These are phyloP conservation scores for Quercus suber DNA, from an alignment of 306 rosid genomes.

Conservation along the genomic window DNA sequence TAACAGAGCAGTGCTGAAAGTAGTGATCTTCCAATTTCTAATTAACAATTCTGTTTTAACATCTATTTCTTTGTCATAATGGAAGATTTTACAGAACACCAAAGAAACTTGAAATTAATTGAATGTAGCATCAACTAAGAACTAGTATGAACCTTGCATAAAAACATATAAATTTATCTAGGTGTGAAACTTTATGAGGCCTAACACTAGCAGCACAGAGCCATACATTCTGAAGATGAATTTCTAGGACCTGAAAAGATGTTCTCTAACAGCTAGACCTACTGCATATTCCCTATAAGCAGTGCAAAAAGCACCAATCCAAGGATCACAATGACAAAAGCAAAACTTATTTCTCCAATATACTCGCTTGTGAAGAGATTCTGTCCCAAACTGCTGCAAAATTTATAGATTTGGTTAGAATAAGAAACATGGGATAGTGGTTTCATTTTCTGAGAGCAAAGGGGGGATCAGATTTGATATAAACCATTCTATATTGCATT, in stretches of 20 bases:
- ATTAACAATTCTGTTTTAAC: too few relatives aligned
- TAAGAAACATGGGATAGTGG: neutral
- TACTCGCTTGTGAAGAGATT: constrained; percentile 46
- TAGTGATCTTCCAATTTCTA: neutral
- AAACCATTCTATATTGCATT: neutral
- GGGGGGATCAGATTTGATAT: neutral
- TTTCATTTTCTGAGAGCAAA: neutral
- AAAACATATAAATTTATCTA: too few relatives aligned
- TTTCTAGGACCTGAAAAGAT: neutral
- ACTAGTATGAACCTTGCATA: neutral
- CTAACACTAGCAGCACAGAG: neutral
- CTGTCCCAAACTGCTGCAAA: constrained; percentile 52
- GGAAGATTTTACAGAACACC: neutral
- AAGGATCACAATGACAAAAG: constrained; percentile 45
- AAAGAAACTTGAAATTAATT: neutral
- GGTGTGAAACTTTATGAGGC: neutral
- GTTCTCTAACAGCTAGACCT: constrained; percentile 7
- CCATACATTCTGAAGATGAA: neutral
- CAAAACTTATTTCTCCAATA: constrained; percentile 52
- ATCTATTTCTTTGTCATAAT: neutral
- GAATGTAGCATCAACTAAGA: neutral
- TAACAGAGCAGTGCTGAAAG: neutral
- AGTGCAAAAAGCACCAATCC: constrained; percentile 53
- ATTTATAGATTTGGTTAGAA: constrained; percentile 12
- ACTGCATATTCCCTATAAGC: constrained; percentile 65